Evolutionary conservation across 148 eudicot species (phyloP), one percentile per base, ranked within the genome.

Genomic region (Linanthus parryae): DNA sequence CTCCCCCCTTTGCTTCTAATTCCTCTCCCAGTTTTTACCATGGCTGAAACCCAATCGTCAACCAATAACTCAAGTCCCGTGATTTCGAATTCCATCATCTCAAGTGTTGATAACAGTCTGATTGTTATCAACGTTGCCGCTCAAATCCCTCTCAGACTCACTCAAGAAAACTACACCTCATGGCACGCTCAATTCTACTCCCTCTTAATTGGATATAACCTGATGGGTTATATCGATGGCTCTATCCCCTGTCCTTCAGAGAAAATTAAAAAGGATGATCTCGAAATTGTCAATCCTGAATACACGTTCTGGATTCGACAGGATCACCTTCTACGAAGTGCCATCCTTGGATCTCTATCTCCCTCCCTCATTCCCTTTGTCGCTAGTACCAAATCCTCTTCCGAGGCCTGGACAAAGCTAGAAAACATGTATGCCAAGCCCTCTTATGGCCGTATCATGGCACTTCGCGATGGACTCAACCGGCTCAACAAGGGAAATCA

Each of bases 261-360:
- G 5, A 12, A 8, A 13, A 2, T 52, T 31, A 2, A 5, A 33
- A 8, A 2, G 1, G 15, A 10, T 0, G 27, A 21, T 11, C 12
- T 18, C 1, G 0, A 1, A 7, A 19, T 3, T 3, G 11, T 3
- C 1, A 52, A 34, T 11, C 24, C 25, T 9, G 25, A 7, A 15
- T 33, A 8, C 21, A 19, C 15, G 14, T 1, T 8, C 14, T 33
- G 25, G 25, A 8, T 18, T 2, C 2, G 26, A 20, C 13, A 50
- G 27, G 55, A 50, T 23, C 8, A 50, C 14, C 15, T 52, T 3
- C 27, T 33, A 1, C 26, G 42, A 20, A 25, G 29, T 43, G 26
- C 16, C 7, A 43, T 27, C 19, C 37, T 56, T n/a, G 30, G 49
- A 41, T 56, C 60, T 41, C 36, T 19, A 13, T 56, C 36, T 10